Conservation (phyloP, 805 yeast species). For the Wickerhamiella nectarea region DNA sequence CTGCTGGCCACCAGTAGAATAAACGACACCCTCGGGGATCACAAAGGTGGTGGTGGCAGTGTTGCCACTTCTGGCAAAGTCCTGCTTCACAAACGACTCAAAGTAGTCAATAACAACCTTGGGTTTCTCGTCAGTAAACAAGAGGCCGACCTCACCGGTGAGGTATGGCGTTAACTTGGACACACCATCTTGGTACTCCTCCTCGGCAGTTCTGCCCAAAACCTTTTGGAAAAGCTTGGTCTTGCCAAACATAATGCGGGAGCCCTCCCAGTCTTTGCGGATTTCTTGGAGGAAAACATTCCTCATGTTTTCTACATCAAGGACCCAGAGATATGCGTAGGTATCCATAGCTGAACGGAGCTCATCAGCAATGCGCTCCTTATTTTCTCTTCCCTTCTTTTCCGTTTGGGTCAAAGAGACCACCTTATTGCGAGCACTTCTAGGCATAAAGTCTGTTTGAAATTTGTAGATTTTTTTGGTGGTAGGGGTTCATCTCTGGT, state of each 20-base stretch:
- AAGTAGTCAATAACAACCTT: slow-evolving; percentile 87
- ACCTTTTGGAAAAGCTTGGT: slow-evolving; percentile 89
- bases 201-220: slow-evolving; percentile 72
- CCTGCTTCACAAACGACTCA: slow-evolving; percentile 58
- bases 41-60: slow-evolving; percentile 70
- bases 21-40: slow-evolving; percentile 81
- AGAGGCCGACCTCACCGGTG: slow-evolving; percentile 71
- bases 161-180: slow-evolving; percentile 51
- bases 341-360: slow-evolving; percentile 70
- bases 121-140: slow-evolving; percentile 80
- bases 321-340: slow-evolving; percentile 68
- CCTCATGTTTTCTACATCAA: slow-evolving; percentile 81
- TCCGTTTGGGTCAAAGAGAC: slow-evolving; percentile 93
- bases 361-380: slow-evolving; percentile 81
- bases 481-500: neutral
- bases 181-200: slow-evolving; percentile 79
- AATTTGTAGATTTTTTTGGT: neutral
- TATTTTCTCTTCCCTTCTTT: slow-evolving; percentile 87
- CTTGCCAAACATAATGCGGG: slow-evolving; percentile 79
- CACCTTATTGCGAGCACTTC: slow-evolving; percentile 91
- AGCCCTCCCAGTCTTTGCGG: slow-evolving; percentile 84
- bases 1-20: slow-evolving; percentile 90
- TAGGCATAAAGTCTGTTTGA: slow-evolving; percentile 54
- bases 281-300: slow-evolving; percentile 91
- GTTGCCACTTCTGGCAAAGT: slow-evolving; percentile 82